These are phyloP conservation scores for Endothia cerciana DNA, from an alignment of 2,329 filamentous ascomycete genomes.

Conservation along the genomic window DNA sequence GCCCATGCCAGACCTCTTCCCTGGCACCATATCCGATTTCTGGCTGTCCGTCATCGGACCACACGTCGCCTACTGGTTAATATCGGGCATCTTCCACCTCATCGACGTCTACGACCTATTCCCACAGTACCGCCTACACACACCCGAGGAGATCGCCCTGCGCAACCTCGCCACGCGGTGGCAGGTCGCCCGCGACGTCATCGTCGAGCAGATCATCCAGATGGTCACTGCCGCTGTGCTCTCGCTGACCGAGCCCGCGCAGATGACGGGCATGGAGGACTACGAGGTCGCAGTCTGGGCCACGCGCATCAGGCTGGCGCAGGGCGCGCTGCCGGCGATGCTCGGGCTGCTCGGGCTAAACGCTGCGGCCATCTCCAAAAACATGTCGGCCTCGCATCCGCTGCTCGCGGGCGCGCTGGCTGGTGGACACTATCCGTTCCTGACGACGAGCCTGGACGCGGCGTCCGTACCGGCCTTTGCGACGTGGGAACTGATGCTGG, in stretches of 20 bases:
- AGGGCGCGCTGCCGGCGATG: conserved; percentile 75
- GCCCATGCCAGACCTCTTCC: conserved; percentile 71
- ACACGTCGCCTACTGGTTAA: conserved; percentile 83
- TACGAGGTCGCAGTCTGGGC: conserved; percentile 93
- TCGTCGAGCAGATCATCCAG: conserved; percentile 91
- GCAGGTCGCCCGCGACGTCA: conserved; percentile 87
- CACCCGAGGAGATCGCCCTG: conserved; percentile 85
- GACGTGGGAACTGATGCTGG: conserved; percentile 76
- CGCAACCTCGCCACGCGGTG: conserved; percentile 84
- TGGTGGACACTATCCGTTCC: conserved; percentile 79
- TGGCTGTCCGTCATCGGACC: conserved; percentile 77
- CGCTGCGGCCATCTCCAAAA: conserved; percentile 74
- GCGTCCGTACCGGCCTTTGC: conserved; percentile 72
- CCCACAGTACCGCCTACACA: conserved; percentile 91
- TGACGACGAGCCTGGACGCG: conserved; percentile 62
- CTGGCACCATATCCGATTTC: conserved; percentile 76
- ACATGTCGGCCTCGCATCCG: conserved; percentile 71
- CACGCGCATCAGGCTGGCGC: conserved; percentile 75
- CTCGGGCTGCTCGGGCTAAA: conserved; percentile 77
- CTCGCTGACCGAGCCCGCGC: conserved; percentile 71
- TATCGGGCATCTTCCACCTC: conserved; percentile 85
- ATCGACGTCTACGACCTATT: conserved; percentile 87
- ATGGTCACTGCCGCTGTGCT: conserved; percentile 71
- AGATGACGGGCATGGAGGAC: conserved; percentile 76
- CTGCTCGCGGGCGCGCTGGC: conserved; percentile 74